Percentiles rank a stretch among this genome's conserved stretches.
These are phyloP conservation scores for Abortiporus biennis DNA, from an alignment of 1,284 basidiomycete genomes.

Conservation along the genomic window DNA sequence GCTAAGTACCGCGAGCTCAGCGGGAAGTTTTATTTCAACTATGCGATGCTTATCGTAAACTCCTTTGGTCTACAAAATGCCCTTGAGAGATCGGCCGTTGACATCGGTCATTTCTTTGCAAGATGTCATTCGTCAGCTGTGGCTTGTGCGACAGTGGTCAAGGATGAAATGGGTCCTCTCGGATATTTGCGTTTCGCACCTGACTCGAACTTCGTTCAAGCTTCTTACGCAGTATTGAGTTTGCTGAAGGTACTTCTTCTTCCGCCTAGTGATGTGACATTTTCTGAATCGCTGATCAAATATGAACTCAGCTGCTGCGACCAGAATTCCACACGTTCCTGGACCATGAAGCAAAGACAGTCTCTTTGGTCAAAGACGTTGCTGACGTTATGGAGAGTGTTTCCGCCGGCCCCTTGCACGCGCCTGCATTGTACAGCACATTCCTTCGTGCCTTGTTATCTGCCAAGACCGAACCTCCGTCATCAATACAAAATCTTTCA, in stretches of 20 bases:
- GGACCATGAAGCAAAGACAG: conserved; percentile 66
- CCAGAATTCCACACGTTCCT: conserved; percentile 77
- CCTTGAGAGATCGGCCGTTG: conserved; percentile 65
- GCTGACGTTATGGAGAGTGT: conserved; percentile 74
- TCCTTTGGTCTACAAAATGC: conserved; percentile 95
- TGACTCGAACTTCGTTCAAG: conserved; percentile 90
- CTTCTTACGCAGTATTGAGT: conserved; percentile 83
- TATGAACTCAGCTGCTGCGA: conserved; percentile 55
- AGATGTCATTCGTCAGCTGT: conserved; percentile 77
- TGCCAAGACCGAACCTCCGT: conserved; percentile 42
- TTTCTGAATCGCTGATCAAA: background rate
- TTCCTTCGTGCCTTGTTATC: conserved; percentile 79
- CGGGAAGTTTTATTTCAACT: conserved; percentile 76
- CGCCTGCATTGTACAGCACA: conserved; percentile 80
- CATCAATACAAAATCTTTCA: background rate
- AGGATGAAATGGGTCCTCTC: conserved; percentile 69
- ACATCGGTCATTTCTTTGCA: conserved; percentile 85
- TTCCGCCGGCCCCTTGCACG: conserved; percentile 72
- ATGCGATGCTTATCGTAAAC: conserved; percentile 83
- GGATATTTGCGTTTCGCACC: conserved; percentile 83
- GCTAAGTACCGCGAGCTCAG: conserved; percentile 47
- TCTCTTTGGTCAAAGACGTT: conserved; percentile 74
- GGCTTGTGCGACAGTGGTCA: conserved; percentile 60
- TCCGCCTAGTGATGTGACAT: background rate
- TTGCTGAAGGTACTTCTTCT: conserved; percentile 69